Evolutionary conservation across 805 yeast species (phyloP).

Genomic region (Candida bentonensis): DNA sequence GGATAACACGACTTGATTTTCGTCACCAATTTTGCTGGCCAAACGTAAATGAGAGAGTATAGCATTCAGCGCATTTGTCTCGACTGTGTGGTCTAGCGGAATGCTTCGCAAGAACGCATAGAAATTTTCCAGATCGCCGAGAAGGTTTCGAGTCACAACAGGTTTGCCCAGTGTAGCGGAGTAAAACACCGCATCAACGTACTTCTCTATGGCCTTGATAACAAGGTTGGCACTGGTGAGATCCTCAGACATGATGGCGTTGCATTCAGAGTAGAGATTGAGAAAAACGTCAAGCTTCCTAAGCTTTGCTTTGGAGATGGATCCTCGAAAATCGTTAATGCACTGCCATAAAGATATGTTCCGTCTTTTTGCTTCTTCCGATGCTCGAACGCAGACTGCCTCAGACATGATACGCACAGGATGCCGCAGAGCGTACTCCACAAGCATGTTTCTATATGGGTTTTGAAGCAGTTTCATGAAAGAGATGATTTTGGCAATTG

Average conservation of each 20-base stretch:
- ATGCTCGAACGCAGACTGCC: background rate
- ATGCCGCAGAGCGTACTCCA: background rate
- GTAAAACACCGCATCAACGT: background rate
- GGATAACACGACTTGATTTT: conserved; percentile 35
- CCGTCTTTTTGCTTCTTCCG: background rate
- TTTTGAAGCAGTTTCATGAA: background rate
- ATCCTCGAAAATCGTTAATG: background rate
- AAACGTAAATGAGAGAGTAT: background rate
- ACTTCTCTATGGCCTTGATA: background rate
- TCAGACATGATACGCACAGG: background rate
- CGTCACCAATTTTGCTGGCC: background rate
- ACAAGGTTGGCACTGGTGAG: background rate
- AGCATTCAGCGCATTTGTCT: background rate
- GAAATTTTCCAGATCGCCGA: background rate
- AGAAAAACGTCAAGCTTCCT: background rate
- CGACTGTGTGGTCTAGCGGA: too few relatives aligned
- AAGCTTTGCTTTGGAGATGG: background rate
- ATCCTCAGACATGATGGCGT: background rate
- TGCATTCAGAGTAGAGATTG: background rate
- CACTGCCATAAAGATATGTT: background rate
- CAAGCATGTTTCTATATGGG: background rate
- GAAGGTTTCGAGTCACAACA: background rate
- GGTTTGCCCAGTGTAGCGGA: background rate
- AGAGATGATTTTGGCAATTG: background rate
- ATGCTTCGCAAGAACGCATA: background rate